Evolutionary conservation across 1,284 basidiomycete genomes (phyloP).

Genomic region (Microbotryum saponariae): DNA sequence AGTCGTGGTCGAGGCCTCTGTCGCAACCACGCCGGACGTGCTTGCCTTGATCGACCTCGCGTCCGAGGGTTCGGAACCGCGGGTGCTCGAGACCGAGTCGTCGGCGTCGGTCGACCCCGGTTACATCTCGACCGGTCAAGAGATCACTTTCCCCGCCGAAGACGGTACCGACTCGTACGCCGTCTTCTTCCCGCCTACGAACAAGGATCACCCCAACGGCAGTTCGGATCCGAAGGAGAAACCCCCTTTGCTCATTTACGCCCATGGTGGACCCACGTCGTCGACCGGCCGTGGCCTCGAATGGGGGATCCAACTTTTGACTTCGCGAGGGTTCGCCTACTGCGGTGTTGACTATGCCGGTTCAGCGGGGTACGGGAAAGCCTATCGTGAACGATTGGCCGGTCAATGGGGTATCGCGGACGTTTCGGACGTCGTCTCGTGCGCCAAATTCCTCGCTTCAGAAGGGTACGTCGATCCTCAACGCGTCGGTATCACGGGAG

Average conservation of each 20-base stretch:
- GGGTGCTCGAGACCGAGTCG: conserved; percentile 17
- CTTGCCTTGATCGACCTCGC: conserved; percentile 44
- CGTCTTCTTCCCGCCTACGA: conserved; percentile 56
- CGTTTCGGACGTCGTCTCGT: conserved; percentile 53
- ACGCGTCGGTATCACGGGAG: conserved; percentile 55
- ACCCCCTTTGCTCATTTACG: conserved; percentile 57
- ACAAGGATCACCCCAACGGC: conserved; percentile 47
- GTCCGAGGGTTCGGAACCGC: neutral
- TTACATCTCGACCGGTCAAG: conserved; percentile 16
- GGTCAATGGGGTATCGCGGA: conserved; percentile 63
- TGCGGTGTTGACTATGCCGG: conserved; percentile 62
- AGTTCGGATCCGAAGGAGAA: conserved; percentile 46
- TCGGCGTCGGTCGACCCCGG: conserved; percentile 20
- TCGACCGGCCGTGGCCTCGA: conserved; percentile 46
- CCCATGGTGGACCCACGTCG: conserved; percentile 61
- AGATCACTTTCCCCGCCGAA: conserved; percentile 24
- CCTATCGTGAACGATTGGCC: conserved; percentile 52
- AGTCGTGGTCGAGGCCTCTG: conserved; percentile 41
- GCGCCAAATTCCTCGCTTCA: conserved; percentile 48
- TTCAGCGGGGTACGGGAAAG: conserved; percentile 57
- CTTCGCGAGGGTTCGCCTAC: conserved; percentile 57
- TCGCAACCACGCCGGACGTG: conserved; percentile 43
- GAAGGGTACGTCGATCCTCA: conserved; percentile 48
- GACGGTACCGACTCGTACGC: conserved; percentile 42
- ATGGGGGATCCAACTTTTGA: conserved; percentile 54